phyloP scores from a whole-genome alignment of 768 basidiomycete species.

The Ramaria rubella region DNA sequence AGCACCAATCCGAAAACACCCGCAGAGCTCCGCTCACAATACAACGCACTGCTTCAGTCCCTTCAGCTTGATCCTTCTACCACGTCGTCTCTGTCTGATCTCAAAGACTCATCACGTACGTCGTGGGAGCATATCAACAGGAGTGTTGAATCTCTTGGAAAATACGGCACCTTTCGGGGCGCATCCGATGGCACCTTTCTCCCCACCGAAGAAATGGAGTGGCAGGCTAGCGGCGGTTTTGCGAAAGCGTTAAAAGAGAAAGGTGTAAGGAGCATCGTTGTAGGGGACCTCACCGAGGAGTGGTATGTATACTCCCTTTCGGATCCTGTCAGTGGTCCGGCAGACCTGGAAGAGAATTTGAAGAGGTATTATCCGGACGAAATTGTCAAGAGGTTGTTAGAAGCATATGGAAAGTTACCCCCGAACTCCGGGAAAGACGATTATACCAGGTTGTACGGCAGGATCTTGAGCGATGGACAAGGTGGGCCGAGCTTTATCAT shows the following conservation, averaged over 20 bases:
- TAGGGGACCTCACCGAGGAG: constrained; percentile 69
- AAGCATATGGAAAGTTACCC: constrained; percentile 36
- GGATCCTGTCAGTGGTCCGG: constrained; percentile 43
- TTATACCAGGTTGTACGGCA: constrained; percentile 43
- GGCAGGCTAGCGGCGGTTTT: constrained; percentile 58
- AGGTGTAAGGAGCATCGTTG: constrained; percentile 53
- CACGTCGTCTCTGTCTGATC: constrained; percentile 40
- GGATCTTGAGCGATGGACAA: constrained; percentile 53
- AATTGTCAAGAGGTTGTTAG: constrained; percentile 40
- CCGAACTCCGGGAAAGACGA: constrained; percentile 38
- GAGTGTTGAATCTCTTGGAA: constrained; percentile 52
- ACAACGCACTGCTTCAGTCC: constrained; percentile 51
- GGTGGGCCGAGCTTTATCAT: not conserved
- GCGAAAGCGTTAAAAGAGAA: constrained; percentile 46
- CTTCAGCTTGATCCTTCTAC: constrained; percentile 49
- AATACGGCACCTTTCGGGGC: constrained; percentile 63
- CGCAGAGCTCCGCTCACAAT: constrained; percentile 52
- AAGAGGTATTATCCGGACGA: constrained; percentile 51
- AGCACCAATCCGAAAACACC: constrained; percentile 56
- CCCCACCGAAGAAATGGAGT: constrained; percentile 51
- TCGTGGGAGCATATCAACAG: constrained; percentile 46
- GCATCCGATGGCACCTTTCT: constrained; percentile 58
- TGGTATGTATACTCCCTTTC: constrained; percentile 75
- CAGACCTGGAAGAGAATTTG: constrained; percentile 53
- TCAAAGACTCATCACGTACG: constrained; percentile 44